Percentiles rank a stretch among this genome's conserved stretches.
Conservation (phyloP, 1,284 basidiomycete genomes). For the Moesziomyces aphidis region DNA sequence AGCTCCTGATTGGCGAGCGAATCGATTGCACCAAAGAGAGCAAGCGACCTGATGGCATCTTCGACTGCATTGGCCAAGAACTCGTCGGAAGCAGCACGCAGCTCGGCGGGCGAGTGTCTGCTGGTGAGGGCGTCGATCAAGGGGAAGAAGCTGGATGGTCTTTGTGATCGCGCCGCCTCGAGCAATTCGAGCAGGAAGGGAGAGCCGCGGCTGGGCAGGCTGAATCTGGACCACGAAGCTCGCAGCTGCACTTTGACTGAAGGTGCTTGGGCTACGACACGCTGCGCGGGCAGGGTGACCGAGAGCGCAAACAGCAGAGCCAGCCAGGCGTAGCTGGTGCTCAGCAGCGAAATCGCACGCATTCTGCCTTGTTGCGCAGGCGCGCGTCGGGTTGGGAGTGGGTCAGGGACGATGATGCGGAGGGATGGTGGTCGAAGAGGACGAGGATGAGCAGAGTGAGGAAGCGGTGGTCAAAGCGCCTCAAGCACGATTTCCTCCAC, state of each 20-base stretch:
- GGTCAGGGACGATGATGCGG: neutral
- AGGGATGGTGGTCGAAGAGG: neutral
- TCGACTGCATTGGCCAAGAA: conserved; percentile 14
- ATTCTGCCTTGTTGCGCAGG: conserved; percentile 10
- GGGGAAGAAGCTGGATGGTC: conserved; percentile 47
- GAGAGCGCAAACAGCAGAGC: conserved; percentile 9
- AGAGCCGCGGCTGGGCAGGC: conserved; percentile 20
- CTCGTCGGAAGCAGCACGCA: conserved; percentile 24
- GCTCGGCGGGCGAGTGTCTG: conserved; percentile 8
- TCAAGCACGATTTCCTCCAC: neutral
- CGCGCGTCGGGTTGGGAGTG: neutral
- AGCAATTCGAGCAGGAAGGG: conserved; percentile 78
- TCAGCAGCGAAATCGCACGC: conserved; percentile 23
- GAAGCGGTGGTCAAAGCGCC: neutral
- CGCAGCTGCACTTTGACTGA: conserved; percentile 81
- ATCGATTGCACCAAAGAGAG: conserved; percentile 10
- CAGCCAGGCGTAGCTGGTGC: conserved; percentile 27
- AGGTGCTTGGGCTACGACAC: conserved; percentile 68
- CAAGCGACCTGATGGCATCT: conserved; percentile 8
- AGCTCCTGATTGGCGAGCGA: conserved; percentile 10
- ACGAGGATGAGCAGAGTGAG: neutral
- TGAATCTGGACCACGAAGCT: conserved; percentile 80
- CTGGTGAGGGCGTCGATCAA: conserved; percentile 41
- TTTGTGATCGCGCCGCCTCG: conserved; percentile 72
- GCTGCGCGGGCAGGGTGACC: conserved; percentile 2